phyloP scores from a whole-genome alignment of 495 filamentous ascomycete species.

The Penicillium tannophilum region DNA sequence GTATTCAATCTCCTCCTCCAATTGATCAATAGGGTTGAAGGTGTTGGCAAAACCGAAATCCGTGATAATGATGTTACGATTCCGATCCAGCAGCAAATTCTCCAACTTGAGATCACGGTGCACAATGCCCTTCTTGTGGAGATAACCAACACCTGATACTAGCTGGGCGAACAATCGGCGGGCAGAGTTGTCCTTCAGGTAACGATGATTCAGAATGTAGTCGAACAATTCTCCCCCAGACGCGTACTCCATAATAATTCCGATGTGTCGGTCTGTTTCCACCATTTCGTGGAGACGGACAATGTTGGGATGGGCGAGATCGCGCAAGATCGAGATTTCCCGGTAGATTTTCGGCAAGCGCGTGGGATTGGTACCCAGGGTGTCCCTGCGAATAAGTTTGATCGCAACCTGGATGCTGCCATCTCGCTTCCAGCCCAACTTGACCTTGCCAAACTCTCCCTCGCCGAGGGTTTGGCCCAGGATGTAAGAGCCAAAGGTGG shows the following conservation, averaged over 20 bases:
- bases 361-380: constrained; percentile 80
- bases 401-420: constrained; percentile 94
- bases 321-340: constrained; percentile 87
- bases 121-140: constrained; percentile 99
- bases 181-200: constrained; percentile 90
- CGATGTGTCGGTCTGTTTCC: constrained; percentile 93
- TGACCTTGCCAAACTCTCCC: constrained; percentile 98
- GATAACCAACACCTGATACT: constrained; percentile 93
- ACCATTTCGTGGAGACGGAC: constrained; percentile 98
- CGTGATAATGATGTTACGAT: constrained; percentile 98
- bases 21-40: constrained; percentile 85
- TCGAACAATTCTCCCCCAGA: constrained; percentile 98
- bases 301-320: constrained; percentile 92
- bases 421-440: constrained; percentile 98
- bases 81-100: constrained; percentile 92
- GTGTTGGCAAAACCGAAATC: constrained; percentile 99
- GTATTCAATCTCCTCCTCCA: constrained; percentile 87
- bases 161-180: constrained; percentile 93
- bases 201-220: constrained; percentile 94
- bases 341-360: constrained; percentile 95
- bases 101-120: constrained; percentile 97
- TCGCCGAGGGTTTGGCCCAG: constrained; percentile 96
- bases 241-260: constrained; percentile 97
- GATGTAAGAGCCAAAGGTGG: constrained; percentile 91
- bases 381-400: constrained; percentile 93